Conservation (phyloP, 2,329 filamentous ascomycete species). For the Colletotrichum sp. region DNA sequence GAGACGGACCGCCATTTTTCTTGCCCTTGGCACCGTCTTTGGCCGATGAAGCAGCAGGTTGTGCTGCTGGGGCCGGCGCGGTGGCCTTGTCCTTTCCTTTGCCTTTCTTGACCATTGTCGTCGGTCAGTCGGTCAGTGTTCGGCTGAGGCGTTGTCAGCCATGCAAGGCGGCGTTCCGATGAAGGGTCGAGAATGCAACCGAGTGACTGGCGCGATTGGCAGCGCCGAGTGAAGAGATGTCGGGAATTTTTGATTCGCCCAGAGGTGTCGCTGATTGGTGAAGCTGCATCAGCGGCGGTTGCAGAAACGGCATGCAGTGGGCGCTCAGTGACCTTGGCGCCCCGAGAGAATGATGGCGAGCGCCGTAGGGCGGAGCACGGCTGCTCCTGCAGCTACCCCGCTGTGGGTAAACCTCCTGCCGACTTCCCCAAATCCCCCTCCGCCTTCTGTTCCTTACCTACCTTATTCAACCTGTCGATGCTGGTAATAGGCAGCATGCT, state of each 20-base stretch:
- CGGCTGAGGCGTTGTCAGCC: background rate
- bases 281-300: background rate
- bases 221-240: background rate
- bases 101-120: slow-evolving; percentile 20
- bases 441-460: background rate
- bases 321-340: background rate
- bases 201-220: background rate
- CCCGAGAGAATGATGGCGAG: background rate
- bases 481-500: background rate
- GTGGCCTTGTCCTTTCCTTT: slow-evolving; percentile 51
- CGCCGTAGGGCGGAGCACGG: background rate
- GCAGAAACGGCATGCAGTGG: background rate
- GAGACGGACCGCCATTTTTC: slow-evolving; percentile 32
- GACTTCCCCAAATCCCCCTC: background rate
- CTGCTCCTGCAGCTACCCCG: slow-evolving; percentile 1
- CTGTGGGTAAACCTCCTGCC: background rate
- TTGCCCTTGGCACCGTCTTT: slow-evolving; percentile 63
- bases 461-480: background rate
- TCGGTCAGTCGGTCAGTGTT: background rate
- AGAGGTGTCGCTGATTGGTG: background rate
- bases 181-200: background rate
- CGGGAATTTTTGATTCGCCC: slow-evolving; percentile 8
- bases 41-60: slow-evolving; percentile 28
- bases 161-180: background rate
- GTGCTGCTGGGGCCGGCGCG: slow-evolving; percentile 36